Evolutionary conservation across 495 filamentous ascomycete species (phyloP).

Genomic region (Articulospora tetracladia): DNA sequence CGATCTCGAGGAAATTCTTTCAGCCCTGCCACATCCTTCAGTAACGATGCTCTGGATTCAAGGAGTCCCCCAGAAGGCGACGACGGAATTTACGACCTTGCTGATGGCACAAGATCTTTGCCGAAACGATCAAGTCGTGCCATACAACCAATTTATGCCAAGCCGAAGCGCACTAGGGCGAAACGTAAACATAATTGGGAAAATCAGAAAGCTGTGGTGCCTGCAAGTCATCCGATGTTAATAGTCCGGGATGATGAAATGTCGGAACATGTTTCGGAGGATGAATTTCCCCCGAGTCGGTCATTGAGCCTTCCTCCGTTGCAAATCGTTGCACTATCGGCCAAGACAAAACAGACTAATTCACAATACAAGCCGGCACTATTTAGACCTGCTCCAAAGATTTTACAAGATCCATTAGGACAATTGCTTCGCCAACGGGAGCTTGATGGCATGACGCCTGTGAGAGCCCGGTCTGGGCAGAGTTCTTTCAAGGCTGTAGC

Average conservation of each 20-base stretch:
- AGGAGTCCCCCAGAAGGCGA: not conserved
- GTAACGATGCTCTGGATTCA: not conserved
- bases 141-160: not conserved
- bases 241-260: too few relatives aligned
- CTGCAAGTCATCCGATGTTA: too few relatives aligned
- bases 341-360: too few relatives aligned
- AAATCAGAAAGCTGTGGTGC: not conserved
- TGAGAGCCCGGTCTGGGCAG: not conserved
- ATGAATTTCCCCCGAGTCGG: too few relatives aligned
- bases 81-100: not conserved
- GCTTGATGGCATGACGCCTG: conserved; percentile 5
- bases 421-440: conserved; percentile 16
- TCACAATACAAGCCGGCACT: too few relatives aligned
- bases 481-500: conserved; percentile 33
- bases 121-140: not conserved
- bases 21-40: not conserved
- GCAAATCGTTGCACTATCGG: too few relatives aligned
- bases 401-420: not conserved
- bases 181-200: not conserved
- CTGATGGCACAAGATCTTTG: not conserved
- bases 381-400: not conserved
- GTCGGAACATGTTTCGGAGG: too few relatives aligned
- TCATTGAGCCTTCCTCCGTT: too few relatives aligned
- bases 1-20: not conserved
- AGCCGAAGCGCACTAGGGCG: not conserved